Base-by-base conservation (phyloP, 805 yeast genomes). In the Candida ulmi region DNA sequence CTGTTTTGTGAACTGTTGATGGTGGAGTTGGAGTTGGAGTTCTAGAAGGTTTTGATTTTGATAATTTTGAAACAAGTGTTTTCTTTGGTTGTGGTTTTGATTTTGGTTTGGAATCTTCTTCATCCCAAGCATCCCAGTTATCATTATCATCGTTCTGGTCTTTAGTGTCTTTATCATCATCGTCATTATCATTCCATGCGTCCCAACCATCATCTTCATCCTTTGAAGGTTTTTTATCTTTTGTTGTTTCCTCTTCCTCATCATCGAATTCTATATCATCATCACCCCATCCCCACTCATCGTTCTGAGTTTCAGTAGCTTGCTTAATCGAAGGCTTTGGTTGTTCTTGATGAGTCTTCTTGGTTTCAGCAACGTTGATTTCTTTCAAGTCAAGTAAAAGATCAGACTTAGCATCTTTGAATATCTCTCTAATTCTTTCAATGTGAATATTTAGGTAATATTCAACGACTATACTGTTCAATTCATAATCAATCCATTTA, bases 141-240 rank as follows among this genome's bases (percentile, higher is more conserved):
- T 30, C 17, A 15, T 29, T 23, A 11, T 24, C 27, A 16, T 21
- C 27, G 4, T 21, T 6, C 6, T 31, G 7, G 6, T 31, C 35
- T 17, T 21, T 32, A 17, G 17, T 25, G 11, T 19, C 28, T 13
- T n/a, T 33, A 15, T 38, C 37, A 13, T 36, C 44, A 4, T 44
- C 45, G 15, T 46, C 47, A 12, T 48, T 48, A 37, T 46, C 49
- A 33, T 40, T 53, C 56, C 56, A 51, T 5, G 46, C 49, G 31
- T 43, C 56, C 57, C 55, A 51, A 12, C 38, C 55, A 30, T 45
- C 54, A 25, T 44, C 47, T 0, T 37, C 39, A 5, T 37, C 35
- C 5, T 33, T 35, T 11, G 36, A 29, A 4, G 19, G 26, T 19
- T 21, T 30, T 15, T 31, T 15, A n/a, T 32, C 30, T 12, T 24